Base-by-base conservation (phyloP, 768 basidiomycete genomes). In the Macrolepiota dolichaula region DNA sequence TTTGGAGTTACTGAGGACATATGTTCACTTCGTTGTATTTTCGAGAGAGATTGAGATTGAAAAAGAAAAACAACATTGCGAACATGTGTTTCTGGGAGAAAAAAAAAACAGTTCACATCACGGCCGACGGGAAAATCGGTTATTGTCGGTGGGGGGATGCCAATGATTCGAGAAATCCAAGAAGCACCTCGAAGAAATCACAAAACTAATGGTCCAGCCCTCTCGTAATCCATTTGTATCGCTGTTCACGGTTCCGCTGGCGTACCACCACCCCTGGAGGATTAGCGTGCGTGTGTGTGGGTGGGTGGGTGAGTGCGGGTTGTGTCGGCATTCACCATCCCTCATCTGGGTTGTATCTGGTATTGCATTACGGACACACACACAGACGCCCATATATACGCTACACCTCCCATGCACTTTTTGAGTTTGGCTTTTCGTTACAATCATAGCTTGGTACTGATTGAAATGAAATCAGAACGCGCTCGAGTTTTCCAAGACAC, bases 391-490 rank as follows among this genome's bases (percentile, higher is more conserved):
- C n/a, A n/a, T n/a, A n/a, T n/a, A n/a, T n/a, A 4, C 22, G 22
- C 47, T 10, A 49, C 19, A 49, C 22, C 24, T 27, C 15, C 11
- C 46, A 10, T 10, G 22, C 19, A 11, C 22, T 24, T 17, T 25
- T 24, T 24, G 12, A 49, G 25, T 24, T 24, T 24, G 22, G 4
- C 47, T 24, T 49, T 27, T 24, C 47, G 10, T 49, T 24, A 24
- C 12, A 27, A 49, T 24, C 25, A 27, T 10, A 13, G 9, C 24
- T 49, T 49, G n/a, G n/a, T 24, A 49, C 25, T 27, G 22, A 10
- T 49, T 22, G 37, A 40, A 55, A 55, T 55, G 54, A 55, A 55
- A 55, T 55, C 54, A 55, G 40, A 40, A 55, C 29, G 29, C 24
- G 42, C 25, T 44, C 19, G 38, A 55, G n/a, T 10, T 27, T 22